Evolutionary conservation across 352 stramenopile genomes (phyloP), one percentile per base, ranked within the genome.

Genomic region (Phytophthora hybrid): DNA sequence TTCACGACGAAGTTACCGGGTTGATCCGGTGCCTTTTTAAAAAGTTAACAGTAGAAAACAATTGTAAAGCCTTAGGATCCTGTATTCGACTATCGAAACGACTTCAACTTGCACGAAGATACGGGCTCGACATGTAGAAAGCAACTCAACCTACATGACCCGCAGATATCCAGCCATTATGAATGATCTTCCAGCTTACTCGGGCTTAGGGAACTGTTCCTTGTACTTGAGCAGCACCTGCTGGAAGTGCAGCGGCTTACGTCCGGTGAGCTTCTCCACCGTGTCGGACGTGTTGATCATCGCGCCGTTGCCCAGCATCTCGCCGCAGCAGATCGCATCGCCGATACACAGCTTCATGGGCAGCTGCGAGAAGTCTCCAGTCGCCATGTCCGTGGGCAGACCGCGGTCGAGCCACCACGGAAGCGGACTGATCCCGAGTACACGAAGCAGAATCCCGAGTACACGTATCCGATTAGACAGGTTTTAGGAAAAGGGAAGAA

Each of bases 271-370:
- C 52, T 80, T 74, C 69, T 80, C 69, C 23, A 80, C 73, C 21
- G 73, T 66, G 55, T 80, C 59, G 1, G 73, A 77, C 19, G 44
- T 49, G 23, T 51, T 21, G 23, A 32, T 59, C 73, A 80, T 80
- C 5, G 58, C 54, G 1, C 73, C 63, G 37, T 79, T 77, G 21
- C 51, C 73, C 4, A 80, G 31, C 69, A 74, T 74, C 19, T 76
- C 65, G n/a, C 69, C 73, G 54, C 59, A 80, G 59, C 69, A 77
- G 10, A 80, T 65, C 6, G 59, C 31, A 51, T 80, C 73, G 18
- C 73, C 73, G 41, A 79, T 76, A 31, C 73, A 79, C n/a, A 77
- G 16, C 59, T 77, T 79, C 73, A 79, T 79, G 0, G 69, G 73
- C 4, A 79, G 59, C 14, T 77, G 44, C 18, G 68, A 74, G 63